Conservation (phyloP, 768 basidiomycete genomes). For the Serendipita sp. region DNA sequence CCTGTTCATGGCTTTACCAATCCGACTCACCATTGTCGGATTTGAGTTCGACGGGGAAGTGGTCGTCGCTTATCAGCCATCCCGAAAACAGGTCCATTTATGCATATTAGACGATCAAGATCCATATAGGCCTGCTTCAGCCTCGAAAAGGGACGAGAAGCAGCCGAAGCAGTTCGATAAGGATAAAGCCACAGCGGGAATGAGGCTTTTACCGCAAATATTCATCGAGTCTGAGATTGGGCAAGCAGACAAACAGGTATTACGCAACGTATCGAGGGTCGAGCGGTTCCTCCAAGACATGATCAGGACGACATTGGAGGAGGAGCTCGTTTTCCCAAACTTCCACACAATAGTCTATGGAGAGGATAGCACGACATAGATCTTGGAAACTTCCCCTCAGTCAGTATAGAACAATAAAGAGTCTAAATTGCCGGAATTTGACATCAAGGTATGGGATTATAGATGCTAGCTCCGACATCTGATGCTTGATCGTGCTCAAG, state of each 20-base stretch:
- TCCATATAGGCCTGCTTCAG: constrained; percentile 54
- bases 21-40: constrained; percentile 82
- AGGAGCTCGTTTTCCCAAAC: constrained; percentile 91
- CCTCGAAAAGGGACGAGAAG: constrained; percentile 16
- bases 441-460: too few relatives aligned
- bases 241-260: constrained; percentile 83
- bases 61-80: constrained; percentile 81
- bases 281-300: constrained; percentile 94
- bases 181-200: constrained; percentile 40
- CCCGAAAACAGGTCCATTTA: constrained; percentile 63
- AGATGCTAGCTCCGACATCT: too few relatives aligned
- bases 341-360: constrained; percentile 50
- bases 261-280: constrained; percentile 89
- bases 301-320: constrained; percentile 85
- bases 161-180: constrained; percentile 18
- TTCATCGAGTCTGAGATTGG: constrained; percentile 95
- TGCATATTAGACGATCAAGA: constrained; percentile 81
- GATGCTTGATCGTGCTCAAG: too few relatives aligned
- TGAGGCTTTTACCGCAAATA: constrained; percentile 69
- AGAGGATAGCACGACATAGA: too few relatives aligned
- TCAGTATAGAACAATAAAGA: too few relatives aligned
- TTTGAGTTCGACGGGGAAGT: constrained; percentile 76
- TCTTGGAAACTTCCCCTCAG: too few relatives aligned
- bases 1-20: constrained; percentile 92
- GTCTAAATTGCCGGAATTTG: too few relatives aligned